These are phyloP conservation scores for Spizellomyces sp. DNA, from an alignment of 192 early-diverging fungal species.

Conservation along the genomic window DNA sequence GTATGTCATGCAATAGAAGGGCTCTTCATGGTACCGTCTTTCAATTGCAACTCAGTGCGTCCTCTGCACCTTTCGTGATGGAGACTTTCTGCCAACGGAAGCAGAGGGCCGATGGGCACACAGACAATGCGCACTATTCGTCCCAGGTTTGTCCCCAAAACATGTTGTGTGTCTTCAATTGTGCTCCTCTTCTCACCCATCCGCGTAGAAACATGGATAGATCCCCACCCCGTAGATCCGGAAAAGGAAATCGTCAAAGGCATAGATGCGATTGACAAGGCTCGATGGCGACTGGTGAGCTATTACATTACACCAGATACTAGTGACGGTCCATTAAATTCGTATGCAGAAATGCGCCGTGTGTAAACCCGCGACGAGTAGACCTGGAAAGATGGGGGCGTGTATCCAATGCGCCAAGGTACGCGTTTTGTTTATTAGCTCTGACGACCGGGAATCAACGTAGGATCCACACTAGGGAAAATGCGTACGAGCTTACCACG, in stretches of 20 bases:
- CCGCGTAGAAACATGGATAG: slow-evolving; percentile 24
- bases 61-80: neutral
- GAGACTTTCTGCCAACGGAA: slow-evolving; percentile 6
- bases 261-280: slow-evolving; percentile 39
- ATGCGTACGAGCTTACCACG: slow-evolving; percentile 54
- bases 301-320: neutral
- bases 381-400: slow-evolving; percentile 32
- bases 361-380: slow-evolving; percentile 31
- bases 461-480: slow-evolving; percentile 25
- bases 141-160: slow-evolving; percentile 13
- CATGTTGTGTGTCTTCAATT: neutral
- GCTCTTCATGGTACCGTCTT: neutral
- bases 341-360: slow-evolving; percentile 45
- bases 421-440: no score
- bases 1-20: no score
- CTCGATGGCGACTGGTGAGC: slow-evolving; percentile 47
- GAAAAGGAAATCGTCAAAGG: slow-evolving; percentile 37
- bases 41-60: neutral
- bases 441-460: no score
- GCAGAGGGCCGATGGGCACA: slow-evolving; percentile 25
- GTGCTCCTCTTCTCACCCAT: neutral
- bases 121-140: slow-evolving; percentile 31
- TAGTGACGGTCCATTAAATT: neutral
- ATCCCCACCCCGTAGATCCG: slow-evolving; percentile 13
- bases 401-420: slow-evolving; percentile 56